Conservation (phyloP, 768 basidiomycete species). For the Ramaria rubella region DNA sequence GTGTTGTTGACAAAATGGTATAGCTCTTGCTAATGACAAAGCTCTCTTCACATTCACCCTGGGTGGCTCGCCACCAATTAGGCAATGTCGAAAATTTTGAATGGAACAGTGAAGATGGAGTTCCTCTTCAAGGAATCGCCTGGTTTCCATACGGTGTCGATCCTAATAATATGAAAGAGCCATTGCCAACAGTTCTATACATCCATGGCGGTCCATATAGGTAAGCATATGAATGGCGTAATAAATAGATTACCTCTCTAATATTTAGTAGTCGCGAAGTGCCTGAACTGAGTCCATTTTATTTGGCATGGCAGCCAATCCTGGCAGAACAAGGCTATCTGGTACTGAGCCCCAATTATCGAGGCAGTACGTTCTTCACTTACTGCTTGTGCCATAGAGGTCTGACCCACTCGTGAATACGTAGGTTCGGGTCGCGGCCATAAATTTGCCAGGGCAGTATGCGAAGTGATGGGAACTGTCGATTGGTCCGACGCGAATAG, state of each 20-base stretch:
- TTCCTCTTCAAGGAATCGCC: conserved; percentile 7
- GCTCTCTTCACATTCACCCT: conserved; percentile 7
- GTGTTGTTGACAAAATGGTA: no score
- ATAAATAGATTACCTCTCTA: not conserved
- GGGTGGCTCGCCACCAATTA: not conserved
- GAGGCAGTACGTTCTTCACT: conserved; percentile 8
- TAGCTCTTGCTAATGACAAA: conserved; percentile 3
- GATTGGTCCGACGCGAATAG: conserved; percentile 12
- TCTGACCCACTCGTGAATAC: not conserved
- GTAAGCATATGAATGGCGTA: not conserved
- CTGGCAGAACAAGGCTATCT: conserved; percentile 9
- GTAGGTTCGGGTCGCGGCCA: conserved; percentile 12
- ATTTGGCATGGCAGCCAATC: not conserved
- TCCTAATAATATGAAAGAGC: conserved; percentile 1
- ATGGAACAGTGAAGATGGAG: conserved; percentile 11
- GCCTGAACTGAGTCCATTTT: not conserved
- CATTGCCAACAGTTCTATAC: conserved; percentile 11
- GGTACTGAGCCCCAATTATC: conserved; percentile 11
- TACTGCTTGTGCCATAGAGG: not conserved
- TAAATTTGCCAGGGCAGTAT: conserved; percentile 3
- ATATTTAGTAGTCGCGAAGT: conserved; percentile 4
- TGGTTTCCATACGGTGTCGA: conserved; percentile 8
- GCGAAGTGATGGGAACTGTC: conserved; percentile 6
- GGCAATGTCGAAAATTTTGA: not conserved
- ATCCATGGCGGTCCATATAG: conserved; percentile 13